Percentiles rank a stretch among this genome's conserved stretches.
Evolutionary conservation across 2,329 filamentous ascomycete genomes (phyloP).

Genomic region (Hypoxylon sp.): DNA sequence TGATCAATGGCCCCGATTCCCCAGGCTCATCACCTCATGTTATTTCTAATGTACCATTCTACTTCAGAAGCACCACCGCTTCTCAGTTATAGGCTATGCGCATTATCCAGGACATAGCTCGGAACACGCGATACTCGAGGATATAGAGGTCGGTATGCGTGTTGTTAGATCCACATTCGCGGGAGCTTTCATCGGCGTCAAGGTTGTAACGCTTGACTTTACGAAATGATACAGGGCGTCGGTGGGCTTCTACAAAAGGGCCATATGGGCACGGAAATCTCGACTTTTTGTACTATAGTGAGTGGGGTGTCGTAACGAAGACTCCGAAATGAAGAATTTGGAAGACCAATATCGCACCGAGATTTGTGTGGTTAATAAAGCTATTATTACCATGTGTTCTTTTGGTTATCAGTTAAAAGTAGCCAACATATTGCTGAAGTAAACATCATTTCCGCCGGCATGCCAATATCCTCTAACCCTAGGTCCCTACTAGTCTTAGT

Average conservation of each 20-base stretch:
- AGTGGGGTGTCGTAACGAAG: slow-evolving; percentile 28
- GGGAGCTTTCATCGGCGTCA: slow-evolving; percentile 45
- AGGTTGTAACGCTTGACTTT: slow-evolving; percentile 41
- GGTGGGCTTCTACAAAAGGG: slow-evolving; percentile 32
- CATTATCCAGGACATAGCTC: slow-evolving; percentile 3
- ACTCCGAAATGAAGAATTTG: slow-evolving; percentile 16
- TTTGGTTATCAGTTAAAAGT: neutral
- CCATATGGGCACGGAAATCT: slow-evolving; percentile 46
- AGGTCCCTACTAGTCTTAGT: neutral
- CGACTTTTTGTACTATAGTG: slow-evolving; percentile 49
- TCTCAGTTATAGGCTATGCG: slow-evolving; percentile 20
- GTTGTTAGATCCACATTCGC: slow-evolving; percentile 22
- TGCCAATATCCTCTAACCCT: neutral
- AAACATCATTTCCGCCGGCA: neutral
- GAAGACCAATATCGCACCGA: slow-evolving; percentile 3
- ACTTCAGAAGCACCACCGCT: slow-evolving; percentile 20
- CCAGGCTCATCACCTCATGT: slow-evolving; percentile 13
- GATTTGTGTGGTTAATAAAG: neutral
- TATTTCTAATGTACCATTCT: slow-evolving; percentile 38
- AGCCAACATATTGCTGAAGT: neutral
- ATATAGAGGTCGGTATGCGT: slow-evolving; percentile 20
- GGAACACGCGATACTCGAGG: slow-evolving; percentile 21
- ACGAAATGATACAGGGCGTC: slow-evolving; percentile 38
- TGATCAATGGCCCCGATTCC: slow-evolving; percentile 1
- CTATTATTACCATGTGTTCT: neutral